Base-by-base conservation (phyloP, 352 stramenopile species). In the Thalassiosira sp. region DNA sequence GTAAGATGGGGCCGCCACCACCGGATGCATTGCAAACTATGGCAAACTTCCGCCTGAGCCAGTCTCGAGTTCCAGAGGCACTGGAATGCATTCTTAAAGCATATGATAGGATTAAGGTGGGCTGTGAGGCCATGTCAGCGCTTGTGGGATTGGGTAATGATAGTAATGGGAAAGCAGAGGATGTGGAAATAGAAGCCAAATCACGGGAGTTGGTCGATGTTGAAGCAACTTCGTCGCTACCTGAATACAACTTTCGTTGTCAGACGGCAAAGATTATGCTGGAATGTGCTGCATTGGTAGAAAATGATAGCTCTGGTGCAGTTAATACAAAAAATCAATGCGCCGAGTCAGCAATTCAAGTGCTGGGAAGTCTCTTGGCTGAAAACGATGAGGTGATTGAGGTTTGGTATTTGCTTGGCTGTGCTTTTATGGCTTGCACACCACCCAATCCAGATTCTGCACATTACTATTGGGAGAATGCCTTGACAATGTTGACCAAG, bases 1-100 rank as follows among this genome's bases (percentile, higher is more conserved):
- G 0, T 20, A 48, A 80, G 51, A 67, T 76, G 42, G 66, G 31
- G 22, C 61, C 86, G 52, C 84, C 76, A 40, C 76, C 95, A 51
- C 94, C 95, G 0, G 95, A 98, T 86, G 94, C 95, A 35, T 94
- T 95, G 24, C 96, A 98, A 89, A 95, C 95, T 46, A 91, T 98
- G 74, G 95, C 95, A 16, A 98, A 97, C 84, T 81, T 98, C 31
- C 91, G 95, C 3, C 87, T 99, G 11, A 97, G 94, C 57, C 96
- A 98, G 89, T 86, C 94, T 71, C 91, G 94, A 76, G 94, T 92
- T 61, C 82, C 94, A 16, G 96, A 97, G 33, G 95, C 95, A 42
- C 78, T 94, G 27, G 71, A 79, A n/a, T 93, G 94, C 64, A 91
- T 98, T 57, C 82, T 97, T 49, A 91, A 97, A 82, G 96, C 94